These are phyloP conservation scores for Malbranchea zuffiana DNA, from an alignment of 2,329 filamentous ascomycete genomes.

Conservation along the genomic window DNA sequence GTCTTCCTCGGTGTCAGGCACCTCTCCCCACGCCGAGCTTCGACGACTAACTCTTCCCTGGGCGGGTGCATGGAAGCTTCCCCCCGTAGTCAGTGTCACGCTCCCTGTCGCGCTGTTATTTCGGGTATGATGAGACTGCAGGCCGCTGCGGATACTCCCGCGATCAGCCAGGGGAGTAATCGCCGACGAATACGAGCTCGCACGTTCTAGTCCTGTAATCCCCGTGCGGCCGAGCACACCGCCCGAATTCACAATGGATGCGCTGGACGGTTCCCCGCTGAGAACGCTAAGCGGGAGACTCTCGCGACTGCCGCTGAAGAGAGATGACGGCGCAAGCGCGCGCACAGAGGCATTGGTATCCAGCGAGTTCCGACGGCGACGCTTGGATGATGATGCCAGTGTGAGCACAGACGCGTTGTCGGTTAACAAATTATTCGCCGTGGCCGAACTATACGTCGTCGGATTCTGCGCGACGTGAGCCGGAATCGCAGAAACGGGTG, in stretches of 20 bases:
- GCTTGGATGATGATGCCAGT: slow-evolving; percentile 54
- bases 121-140: slow-evolving; percentile 50
- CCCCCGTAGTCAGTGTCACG: slow-evolving; percentile 54
- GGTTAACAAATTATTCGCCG: slow-evolving; percentile 52
- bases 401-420: slow-evolving; percentile 58
- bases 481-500: slow-evolving; percentile 50
- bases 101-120: slow-evolving; percentile 75
- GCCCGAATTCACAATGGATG: slow-evolving; percentile 1
- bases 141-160: slow-evolving; percentile 65
- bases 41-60: slow-evolving; percentile 32
- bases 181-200: slow-evolving; percentile 56
- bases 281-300: slow-evolving; percentile 53
- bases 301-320: slow-evolving; percentile 54
- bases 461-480: slow-evolving; percentile 46
- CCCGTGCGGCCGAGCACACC: slow-evolving; percentile 39
- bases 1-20: slow-evolving; percentile 24
- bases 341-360: slow-evolving; percentile 57
- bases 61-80: slow-evolving; percentile 31
- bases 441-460: slow-evolving; percentile 49
- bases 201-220: slow-evolving; percentile 47
- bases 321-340: slow-evolving; percentile 51
- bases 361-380: slow-evolving; percentile 50
- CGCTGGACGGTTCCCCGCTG: slow-evolving; percentile 38
- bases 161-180: slow-evolving; percentile 57
- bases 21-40: slow-evolving; percentile 37